Evolutionary conservation across 306 rosid genomes (phyloP), one percentile per base, ranked within the genome.

Genomic region (Malus asiatica): DNA sequence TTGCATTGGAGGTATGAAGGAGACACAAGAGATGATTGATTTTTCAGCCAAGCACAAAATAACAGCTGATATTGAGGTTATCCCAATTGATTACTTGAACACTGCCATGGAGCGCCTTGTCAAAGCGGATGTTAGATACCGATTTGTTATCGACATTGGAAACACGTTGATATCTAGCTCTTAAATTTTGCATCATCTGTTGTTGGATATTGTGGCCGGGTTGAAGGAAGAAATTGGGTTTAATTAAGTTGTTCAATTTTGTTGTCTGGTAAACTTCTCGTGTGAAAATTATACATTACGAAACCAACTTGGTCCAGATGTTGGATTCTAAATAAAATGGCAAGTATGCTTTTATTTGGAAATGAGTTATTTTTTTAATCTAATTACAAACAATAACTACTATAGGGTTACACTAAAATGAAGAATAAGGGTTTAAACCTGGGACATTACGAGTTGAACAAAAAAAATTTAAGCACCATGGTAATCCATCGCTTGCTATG

Each of bases 71-170:
- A 86, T 83, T 29, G 90, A 88, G 60, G 68, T 86, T 38, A 68
- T 88, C 77, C 40, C 86, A 2, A 58, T 88, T 0, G 89, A 84
- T 53, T 84, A 88, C 55, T 70, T 86, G 14, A 88, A 88, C n/a
- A 82, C 79, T 0, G 93, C 90, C 23, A 82, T 88, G 80, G 83
- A 86, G 19, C 86, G 90, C 5, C 83, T 88, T 23, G 8, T 4
- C 16, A 88, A 83, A 59, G 82, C 77, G 0, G 89, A 88, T 74
- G 93, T 88, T 27, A 84, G 72, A 45, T 88, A 88, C 78, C 88
- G 92, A 23, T 86, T 85, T 76, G 86, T 85, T 6, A 85, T 82
- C 5, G 88, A 85, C 48, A 76, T 79, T 11, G 84, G 75, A 20
- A 82, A 82, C 59, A 83, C 81, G 16, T 16, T 60, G 74, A 70